These are phyloP conservation scores for Begonia loranthoides DNA, from an alignment of 306 rosid species.

Conservation along the genomic window DNA sequence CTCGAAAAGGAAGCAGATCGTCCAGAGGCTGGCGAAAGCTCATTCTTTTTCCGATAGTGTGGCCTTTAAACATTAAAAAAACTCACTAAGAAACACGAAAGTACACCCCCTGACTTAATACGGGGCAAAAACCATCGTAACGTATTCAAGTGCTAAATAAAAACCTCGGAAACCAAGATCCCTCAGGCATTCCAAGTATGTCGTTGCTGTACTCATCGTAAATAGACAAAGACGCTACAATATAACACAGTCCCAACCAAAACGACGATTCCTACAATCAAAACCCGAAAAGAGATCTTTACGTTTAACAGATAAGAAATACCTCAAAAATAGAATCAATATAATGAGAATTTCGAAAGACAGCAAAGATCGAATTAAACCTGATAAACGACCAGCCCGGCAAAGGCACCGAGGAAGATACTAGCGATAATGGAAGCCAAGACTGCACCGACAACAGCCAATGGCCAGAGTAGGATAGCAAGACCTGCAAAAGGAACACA, in stretches of 20 bases:
- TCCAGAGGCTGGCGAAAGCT: conserved; percentile 10
- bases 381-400: conserved; percentile 80
- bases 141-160: neutral
- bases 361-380: conserved; percentile 12
- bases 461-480: conserved; percentile 87
- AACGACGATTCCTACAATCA: conserved; percentile 73
- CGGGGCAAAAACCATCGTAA: neutral
- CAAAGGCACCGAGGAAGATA: conserved; percentile 67
- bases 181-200: conserved; percentile 86
- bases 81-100: neutral
- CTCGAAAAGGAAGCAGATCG: conserved; percentile 35
- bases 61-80: conserved; percentile 19
- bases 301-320: too few relatives aligned
- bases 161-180: conserved; percentile 87
- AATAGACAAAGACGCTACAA: conserved; percentile 65
- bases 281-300: conserved; percentile 8
- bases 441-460: conserved; percentile 76
- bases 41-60: conserved; percentile 7
- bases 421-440: conserved; percentile 56
- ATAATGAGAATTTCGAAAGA: too few relatives aligned
- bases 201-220: conserved; percentile 95
- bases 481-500: conserved; percentile 99
- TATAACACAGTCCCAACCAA: conserved; percentile 44
- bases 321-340: too few relatives aligned
- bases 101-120: neutral